Evolutionary conservation across 2,329 filamentous ascomycete species (phyloP), one percentile per base, ranked within the genome.

Genomic region (Fusarium sp.): DNA sequence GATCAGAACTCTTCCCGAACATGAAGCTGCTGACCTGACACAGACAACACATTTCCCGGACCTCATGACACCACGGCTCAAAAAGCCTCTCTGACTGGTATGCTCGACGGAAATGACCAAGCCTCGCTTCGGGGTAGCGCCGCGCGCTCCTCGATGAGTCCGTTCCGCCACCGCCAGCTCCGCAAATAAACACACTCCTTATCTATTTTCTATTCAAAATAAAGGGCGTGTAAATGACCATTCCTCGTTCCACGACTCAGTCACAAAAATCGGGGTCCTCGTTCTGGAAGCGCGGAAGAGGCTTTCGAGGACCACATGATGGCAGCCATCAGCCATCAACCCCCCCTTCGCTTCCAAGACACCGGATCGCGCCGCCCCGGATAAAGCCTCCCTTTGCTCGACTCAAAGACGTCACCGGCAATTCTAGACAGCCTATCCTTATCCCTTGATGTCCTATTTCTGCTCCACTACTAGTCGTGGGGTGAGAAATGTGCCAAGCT

Each of bases 281-380:
- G 71, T 71, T 74, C 68, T 72, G 53, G 68, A 72, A 74, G 42
- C 56, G 33, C 38, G 65, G 64, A 69, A 66, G 71, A 69, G 71
- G 71, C 71, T 44, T 74, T 60, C 11, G 31, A 58, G 49, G 16
- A 29, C 46, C 63, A 67, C 63, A 68, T 68, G 56, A 73, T 49
- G 64, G 64, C 46, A 46, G 31, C 31, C 31, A 33, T 33, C 31
- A 33, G 22, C 42, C 22, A 24, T 9, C n/a, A n/a, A n/a, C 42
- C 5, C 44, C 57, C 53, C 57, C 24, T 46, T 60, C 27, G 14
- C 42, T 40, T 46, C 62, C 55, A 49, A 74, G 62, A 72, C 71
- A 69, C 68, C 53, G 71, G 71, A 72, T 66, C 68, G 71, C 62
- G 62, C 65, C 71, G 71, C 71, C 44, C 71, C 71, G 51, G 71